These are phyloP conservation scores for Colletotrichum sp. DNA, from an alignment of 2,329 filamentous ascomycete genomes.

Conservation along the genomic window DNA sequence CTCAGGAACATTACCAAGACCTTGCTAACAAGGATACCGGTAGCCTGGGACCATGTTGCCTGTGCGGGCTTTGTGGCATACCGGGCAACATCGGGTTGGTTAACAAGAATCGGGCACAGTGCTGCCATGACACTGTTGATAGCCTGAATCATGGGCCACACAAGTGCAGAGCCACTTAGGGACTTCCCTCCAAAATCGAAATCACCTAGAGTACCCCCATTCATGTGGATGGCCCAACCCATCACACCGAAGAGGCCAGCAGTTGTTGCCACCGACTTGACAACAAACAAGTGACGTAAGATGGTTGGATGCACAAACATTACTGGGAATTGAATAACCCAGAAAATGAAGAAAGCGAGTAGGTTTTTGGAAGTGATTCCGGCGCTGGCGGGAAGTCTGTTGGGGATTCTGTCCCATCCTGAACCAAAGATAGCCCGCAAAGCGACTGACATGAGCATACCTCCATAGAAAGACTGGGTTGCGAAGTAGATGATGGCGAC, in stretches of 20 bases:
- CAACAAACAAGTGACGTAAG: constrained; percentile 50
- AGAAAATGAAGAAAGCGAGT: constrained; percentile 60
- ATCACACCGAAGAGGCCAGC: constrained; percentile 38
- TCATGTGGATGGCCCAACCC: constrained; percentile 59
- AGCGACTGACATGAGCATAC: constrained; percentile 34
- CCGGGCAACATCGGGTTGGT: constrained; percentile 45
- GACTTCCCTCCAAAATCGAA: constrained; percentile 17
- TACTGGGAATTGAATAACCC: constrained; percentile 53
- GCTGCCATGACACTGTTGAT: constrained; percentile 46
- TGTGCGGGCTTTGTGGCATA: constrained; percentile 32
- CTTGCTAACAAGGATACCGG: constrained; percentile 21
- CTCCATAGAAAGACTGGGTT: constrained; percentile 37
- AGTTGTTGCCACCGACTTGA: constrained; percentile 47
- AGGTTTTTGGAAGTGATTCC: constrained; percentile 56
- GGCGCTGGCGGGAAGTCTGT: constrained; percentile 42
- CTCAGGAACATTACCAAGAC: constrained; percentile 44
- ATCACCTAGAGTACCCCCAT: constrained; percentile 35
- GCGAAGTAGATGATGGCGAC: constrained; percentile 44
- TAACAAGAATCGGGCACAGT: constrained; percentile 36
- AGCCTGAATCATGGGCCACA: constrained; percentile 42
- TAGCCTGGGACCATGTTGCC: constrained; percentile 33
- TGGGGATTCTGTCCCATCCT: constrained; percentile 33
- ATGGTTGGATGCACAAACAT: constrained; percentile 54
- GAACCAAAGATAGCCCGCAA: constrained; percentile 42
- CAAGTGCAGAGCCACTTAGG: constrained; percentile 26